Evolutionary conservation across 2,329 filamentous ascomycete genomes (phyloP).

Genomic region (Furcasterigmium sp.): DNA sequence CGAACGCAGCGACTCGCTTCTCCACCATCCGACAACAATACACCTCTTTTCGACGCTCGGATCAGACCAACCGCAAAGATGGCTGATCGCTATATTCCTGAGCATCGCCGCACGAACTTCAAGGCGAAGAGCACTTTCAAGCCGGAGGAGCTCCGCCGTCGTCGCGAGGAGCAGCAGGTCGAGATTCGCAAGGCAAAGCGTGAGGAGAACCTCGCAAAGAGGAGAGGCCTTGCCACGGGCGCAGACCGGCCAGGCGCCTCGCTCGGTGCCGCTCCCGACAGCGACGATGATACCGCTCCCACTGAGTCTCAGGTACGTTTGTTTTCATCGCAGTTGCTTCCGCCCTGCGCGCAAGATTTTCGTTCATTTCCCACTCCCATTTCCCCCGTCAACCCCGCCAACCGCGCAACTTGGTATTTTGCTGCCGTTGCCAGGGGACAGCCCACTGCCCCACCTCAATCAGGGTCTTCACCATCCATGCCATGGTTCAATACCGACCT

Average conservation of each 20-base stretch:
- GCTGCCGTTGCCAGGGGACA: conserved; percentile 12
- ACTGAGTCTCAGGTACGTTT: conserved; percentile 89
- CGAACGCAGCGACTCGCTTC: too few species aligned
- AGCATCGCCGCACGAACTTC: conserved; percentile 98
- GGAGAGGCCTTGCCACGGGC: conserved; percentile 83
- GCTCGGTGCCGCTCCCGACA: conserved; percentile 85
- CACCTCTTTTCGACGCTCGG: background rate
- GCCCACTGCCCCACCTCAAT: conserved; percentile 9
- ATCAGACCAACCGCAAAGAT: conserved; percentile 50
- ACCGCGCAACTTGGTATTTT: conserved; percentile 10
- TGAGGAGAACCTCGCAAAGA: conserved; percentile 98
- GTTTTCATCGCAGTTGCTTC: conserved; percentile 9
- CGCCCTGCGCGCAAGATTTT: conserved; percentile 3
- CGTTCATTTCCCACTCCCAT: background rate
- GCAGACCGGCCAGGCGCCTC: conserved; percentile 76
- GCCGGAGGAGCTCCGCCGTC: conserved; percentile 95
- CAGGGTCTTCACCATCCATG: conserved; percentile 1
- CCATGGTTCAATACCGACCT: too few species aligned
- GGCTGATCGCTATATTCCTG: conserved; percentile 98
- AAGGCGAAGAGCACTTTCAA: conserved; percentile 99
- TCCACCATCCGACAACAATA: background rate
- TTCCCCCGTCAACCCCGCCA: conserved; percentile 9
- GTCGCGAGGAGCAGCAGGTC: conserved; percentile 97
- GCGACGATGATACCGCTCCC: conserved; percentile 92
- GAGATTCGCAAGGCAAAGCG: conserved; percentile 98